phyloP scores from a whole-genome alignment of 306 rosid genomes.

The Prunus dulcis region DNA sequence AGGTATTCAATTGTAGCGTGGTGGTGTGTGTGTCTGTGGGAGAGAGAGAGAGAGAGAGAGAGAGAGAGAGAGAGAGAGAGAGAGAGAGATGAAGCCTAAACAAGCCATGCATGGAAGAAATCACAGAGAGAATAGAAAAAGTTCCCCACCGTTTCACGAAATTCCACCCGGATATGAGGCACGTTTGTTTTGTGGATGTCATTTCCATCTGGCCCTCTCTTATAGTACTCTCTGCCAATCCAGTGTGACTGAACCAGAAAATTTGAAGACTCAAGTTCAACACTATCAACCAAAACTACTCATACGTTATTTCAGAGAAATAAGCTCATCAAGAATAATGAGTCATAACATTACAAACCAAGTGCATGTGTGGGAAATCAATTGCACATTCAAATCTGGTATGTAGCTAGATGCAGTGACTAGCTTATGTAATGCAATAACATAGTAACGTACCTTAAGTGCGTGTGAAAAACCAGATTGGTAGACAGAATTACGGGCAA shows the following conservation, averaged over 20 bases:
- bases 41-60: neutral
- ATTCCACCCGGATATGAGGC: slow-evolving; percentile 94
- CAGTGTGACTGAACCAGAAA: slow-evolving; percentile 71
- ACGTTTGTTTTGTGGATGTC: slow-evolving; percentile 91
- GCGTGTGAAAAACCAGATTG: slow-evolving; percentile 97
- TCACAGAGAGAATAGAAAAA: neutral
- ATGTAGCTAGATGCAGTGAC: neutral
- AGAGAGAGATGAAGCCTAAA: neutral
- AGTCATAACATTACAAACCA: neutral
- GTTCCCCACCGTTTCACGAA: slow-evolving; percentile 74
- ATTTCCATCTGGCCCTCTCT: slow-evolving; percentile 91
- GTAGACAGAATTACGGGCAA: slow-evolving; percentile 95
- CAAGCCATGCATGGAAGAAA: neutral
- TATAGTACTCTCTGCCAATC: slow-evolving; percentile 89
- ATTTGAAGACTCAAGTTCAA: slow-evolving; percentile 10
- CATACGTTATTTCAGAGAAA: neutral
- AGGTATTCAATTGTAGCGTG: neutral
- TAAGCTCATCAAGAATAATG: neutral
- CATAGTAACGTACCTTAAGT: slow-evolving; percentile 53
- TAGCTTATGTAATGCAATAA: neutral
- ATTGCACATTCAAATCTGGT: neutral
- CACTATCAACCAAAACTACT: neutral
- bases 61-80: neutral
- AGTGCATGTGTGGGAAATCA: neutral
- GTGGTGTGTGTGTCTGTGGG: neutral